Evolutionary conservation across 2,329 filamentous ascomycete genomes (phyloP).

Genomic region (Xenosphaeropsis pyriputrescens): DNA sequence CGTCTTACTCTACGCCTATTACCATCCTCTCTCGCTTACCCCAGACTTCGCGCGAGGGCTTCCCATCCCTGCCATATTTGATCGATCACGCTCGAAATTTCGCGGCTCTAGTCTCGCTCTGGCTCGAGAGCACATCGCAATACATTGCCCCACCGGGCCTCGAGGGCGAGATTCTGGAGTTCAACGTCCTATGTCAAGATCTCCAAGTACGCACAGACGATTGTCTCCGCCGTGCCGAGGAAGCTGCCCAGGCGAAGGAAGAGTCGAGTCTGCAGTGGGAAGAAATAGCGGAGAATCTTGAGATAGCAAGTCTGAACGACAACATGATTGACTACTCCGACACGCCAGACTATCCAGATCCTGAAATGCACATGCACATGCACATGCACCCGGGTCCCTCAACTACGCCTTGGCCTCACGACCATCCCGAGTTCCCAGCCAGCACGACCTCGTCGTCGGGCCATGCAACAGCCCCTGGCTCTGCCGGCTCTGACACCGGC

Average conservation of each 20-base stretch:
- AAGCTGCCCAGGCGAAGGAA: conserved; percentile 1
- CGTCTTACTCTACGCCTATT: conserved; percentile 83
- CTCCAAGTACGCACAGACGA: conserved; percentile 17
- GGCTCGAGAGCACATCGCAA: conserved; percentile 40
- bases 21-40: conserved; percentile 77
- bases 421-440: not conserved
- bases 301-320: conserved; percentile 5
- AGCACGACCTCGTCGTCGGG: conserved; percentile 3
- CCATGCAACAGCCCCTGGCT: conserved; percentile 6
- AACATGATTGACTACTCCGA: conserved; percentile 3
- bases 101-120: conserved; percentile 68
- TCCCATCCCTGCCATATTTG: conserved; percentile 82
- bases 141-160: conserved; percentile 6
- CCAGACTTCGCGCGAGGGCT: conserved; percentile 72
- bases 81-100: conserved; percentile 81
- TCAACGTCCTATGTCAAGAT: conserved; percentile 15
- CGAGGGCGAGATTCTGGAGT: conserved; percentile 16
- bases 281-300: conserved; percentile 14
- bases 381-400: not conserved
- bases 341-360: conserved; percentile 4
- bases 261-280: conserved; percentile 9
- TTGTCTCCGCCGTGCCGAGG: conserved; percentile 15
- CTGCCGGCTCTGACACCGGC: conserved; percentile 10
- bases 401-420: not conserved
- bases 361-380: not conserved